Percentiles rank a stretch among this genome's conserved stretches.
phyloP scores from a whole-genome alignment of 2,329 filamentous ascomycete species.

The Aspergillus nomiae region DNA sequence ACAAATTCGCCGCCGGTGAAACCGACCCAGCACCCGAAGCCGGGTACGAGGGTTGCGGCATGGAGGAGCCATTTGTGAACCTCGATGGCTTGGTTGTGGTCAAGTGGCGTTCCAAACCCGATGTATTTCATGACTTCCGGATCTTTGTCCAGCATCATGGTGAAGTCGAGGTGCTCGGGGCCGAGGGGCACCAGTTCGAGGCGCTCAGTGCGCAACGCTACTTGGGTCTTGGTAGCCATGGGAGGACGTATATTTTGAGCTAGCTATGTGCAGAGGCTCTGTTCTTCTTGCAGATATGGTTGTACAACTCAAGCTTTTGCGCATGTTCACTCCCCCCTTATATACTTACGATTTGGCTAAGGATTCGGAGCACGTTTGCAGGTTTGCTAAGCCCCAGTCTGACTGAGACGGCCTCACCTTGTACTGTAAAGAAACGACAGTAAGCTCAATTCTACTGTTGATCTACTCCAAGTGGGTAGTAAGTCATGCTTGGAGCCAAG shows the following conservation, averaged over 20 bases:
- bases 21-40: slow-evolving; percentile 9
- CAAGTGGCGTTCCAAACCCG: slow-evolving; percentile 13
- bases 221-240: background rate
- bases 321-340: background rate
- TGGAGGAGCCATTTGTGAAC: slow-evolving; percentile 13
- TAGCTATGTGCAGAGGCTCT: background rate
- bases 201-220: background rate
- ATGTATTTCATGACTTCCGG: slow-evolving; percentile 16
- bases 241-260: background rate
- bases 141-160: slow-evolving; percentile 13
- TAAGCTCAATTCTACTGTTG: background rate
- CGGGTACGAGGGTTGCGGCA: slow-evolving; percentile 1
- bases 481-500: background rate
- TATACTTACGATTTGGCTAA: background rate
- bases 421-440: background rate
- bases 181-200: background rate
- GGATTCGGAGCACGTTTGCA: background rate
- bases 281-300: background rate
- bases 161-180: background rate
- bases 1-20: slow-evolving; percentile 7
- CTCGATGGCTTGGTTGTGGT: slow-evolving; percentile 9
- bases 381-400: background rate
- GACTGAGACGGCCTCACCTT: background rate
- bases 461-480: background rate
- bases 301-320: background rate